Evolutionary conservation across 176 grass and related monocot species (phyloP), one percentile per base, ranked within the genome.

Genomic region (Puya raimondii): DNA sequence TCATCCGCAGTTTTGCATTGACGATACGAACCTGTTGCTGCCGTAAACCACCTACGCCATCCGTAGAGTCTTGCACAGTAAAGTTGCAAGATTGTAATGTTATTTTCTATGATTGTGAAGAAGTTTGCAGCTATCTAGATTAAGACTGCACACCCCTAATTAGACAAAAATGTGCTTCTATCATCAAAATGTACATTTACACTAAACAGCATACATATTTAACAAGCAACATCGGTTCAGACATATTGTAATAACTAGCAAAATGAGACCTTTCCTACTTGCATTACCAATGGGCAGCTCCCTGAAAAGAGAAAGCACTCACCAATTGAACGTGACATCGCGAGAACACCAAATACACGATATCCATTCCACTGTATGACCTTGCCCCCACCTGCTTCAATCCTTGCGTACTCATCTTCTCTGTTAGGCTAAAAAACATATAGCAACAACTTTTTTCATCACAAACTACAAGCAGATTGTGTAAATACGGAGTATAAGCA

Each of bases 301-400:
- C 25, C 25, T 47, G 10, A 33, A 67, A 16, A 33, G 25, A 42
- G 61, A n/a, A 77, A 17, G 65, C 63, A 69, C 70, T 3, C 90
- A 99, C 94, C 89, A 75, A 99, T 93, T 65, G 94, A 99, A n/a
- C 94, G 82, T 10, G 94, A 93, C 94, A 93, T 99, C 15, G 94
- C 94, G 88, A 99, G 94, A 64, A 99, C 89, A 71, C 94, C 94
- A 49, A 93, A 88, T 56, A 99, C 94, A 66, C 94, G 84, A 63
- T 99, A 93, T n/a, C 94, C 94, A 69, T 99, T 99, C 94, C 94
- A 99, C 27, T 91, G 89, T 72, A 99, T 93, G 66, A 99, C 87
- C 70, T 93, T 99, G 77, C 94, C 94, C 74, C 87, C 94, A 5
- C 54, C 74, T 70, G 84, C 87, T 72, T 93, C 89, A 48, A 99